Evolutionary conservation across 768 basidiomycete genomes (phyloP).

Genomic region (Auriscalpium vulgare): DNA sequence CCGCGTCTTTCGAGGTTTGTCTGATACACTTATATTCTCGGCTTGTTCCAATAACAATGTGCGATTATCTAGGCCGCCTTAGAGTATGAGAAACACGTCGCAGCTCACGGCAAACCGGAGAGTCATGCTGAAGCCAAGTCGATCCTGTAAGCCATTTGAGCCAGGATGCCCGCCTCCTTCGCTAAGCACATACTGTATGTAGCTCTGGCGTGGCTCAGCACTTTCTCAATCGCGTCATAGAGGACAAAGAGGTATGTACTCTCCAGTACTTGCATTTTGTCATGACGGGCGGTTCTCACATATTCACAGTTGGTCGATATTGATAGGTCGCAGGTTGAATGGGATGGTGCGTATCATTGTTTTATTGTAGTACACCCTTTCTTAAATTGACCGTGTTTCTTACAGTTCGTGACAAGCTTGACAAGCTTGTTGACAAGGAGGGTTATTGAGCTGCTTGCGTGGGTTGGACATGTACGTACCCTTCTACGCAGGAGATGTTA

Average conservation of each 20-base stretch:
- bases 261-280: no score
- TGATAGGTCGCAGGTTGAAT: slow-evolving; percentile 36
- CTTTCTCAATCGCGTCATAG: slow-evolving; percentile 44
- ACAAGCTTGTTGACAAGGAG: no score
- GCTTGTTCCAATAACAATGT: not conserved
- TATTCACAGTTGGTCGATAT: slow-evolving; percentile 33
- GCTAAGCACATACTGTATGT: not conserved
- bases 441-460: no score
- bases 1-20: slow-evolving; percentile 56
- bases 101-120: slow-evolving; percentile 38
- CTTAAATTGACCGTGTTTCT: no score
- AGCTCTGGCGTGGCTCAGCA: slow-evolving; percentile 51
- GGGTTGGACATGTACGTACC: no score
- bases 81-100: slow-evolving; percentile 49
- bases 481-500: no score
- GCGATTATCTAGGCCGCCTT: slow-evolving; percentile 44
- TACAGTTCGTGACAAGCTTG: no score
- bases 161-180: not conserved
- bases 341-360: slow-evolving; percentile 20
- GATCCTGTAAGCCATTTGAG: slow-evolving; percentile 28
- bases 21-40: not conserved
- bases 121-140: slow-evolving; percentile 52
- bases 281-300: no score
- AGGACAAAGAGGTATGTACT: slow-evolving; percentile 46
- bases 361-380: no score